phyloP scores from a whole-genome alignment of 2,329 filamentous ascomycete species.

The Hymenoscyphus fraxineus region DNA sequence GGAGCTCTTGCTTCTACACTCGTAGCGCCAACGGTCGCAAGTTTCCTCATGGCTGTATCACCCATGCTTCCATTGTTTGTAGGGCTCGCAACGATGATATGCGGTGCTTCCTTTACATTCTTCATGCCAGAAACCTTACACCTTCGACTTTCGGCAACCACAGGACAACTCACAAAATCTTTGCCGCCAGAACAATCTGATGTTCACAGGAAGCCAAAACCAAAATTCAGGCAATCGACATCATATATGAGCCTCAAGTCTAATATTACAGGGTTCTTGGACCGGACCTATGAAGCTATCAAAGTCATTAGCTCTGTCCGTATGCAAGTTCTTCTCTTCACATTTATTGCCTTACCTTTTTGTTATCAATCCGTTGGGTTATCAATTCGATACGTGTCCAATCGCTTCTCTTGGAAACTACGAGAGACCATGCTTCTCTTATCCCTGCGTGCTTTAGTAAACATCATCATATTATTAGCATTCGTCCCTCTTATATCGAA shows the following conservation, averaged over 20 bases:
- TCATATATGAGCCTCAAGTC: constrained; percentile 15
- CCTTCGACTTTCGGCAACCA: constrained; percentile 14
- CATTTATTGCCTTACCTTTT: constrained; percentile 25
- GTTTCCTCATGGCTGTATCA: constrained; percentile 36
- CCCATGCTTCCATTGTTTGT: constrained; percentile 28
- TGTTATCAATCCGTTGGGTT: constrained; percentile 19
- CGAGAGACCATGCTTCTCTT: constrained; percentile 25
- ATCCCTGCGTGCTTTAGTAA: constrained; percentile 29
- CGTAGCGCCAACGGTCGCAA: constrained; percentile 38
- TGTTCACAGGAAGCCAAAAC: not conserved
- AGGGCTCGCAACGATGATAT: constrained; percentile 18
- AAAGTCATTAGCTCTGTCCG: constrained; percentile 27
- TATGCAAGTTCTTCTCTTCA: constrained; percentile 32
- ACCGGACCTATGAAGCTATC: constrained; percentile 20
- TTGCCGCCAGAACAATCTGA: constrained; percentile 10
- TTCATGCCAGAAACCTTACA: constrained; percentile 35
- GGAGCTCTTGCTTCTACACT: constrained; percentile 36
- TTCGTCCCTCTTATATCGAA: constrained; percentile 27
- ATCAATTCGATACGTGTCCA: constrained; percentile 30
- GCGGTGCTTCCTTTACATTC: constrained; percentile 24
- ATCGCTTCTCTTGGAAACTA: constrained; percentile 29
- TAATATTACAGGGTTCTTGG: constrained; percentile 17
- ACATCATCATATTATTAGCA: constrained; percentile 26
- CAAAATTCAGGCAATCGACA: not conserved
- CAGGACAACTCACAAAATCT: constrained; percentile 14